Base-by-base conservation (phyloP, 2,329 filamentous ascomycete species). In the Diaporthe sp. region DNA sequence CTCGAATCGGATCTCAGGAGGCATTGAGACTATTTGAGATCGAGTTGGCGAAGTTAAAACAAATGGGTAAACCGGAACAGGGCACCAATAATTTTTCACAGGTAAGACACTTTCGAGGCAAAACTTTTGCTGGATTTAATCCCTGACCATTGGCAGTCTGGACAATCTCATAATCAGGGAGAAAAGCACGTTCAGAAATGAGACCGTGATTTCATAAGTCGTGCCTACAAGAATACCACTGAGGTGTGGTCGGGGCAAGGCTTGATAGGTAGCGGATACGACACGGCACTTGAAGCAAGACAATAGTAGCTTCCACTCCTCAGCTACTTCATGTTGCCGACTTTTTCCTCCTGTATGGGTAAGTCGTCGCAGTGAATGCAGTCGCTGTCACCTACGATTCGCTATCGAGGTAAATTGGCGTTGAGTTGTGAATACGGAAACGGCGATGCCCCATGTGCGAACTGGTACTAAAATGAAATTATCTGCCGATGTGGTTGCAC, bases 41-140 rank as follows among this genome's bases (percentile, higher is more conserved):
- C 15, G 44, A 66, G 30, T 37, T 66, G 47, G 63, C 63, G 2
- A 66, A 66, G 32, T 66, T 66, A 8, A 66, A 66, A 12, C 63
- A 66, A 12, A 51, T 66, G 63, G 44, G 63, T 7, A 66, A 66
- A 51, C 13, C 30, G 10, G 63, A 66, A 66, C 63, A 37, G 32
- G 51, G 22, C 63, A 37, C 30, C 3, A 51, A 27, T 37, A 17
- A 50, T 25, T 27, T 66, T 19, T 17, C 42, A 66, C 44, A 51
- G 27, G 63, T 66, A 15, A 51, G 63, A 27, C 47, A 8, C 8
- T 25, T 25, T 19, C 10, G 12, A 13, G 12, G 1, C 42, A 4
- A 10, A 25, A 17, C 0, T 15, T 47, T 25, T 17, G 3, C 1
- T 19, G 1, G 13, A 4, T 37, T 25, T 19, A 47, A 13, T 47